phyloP scores from a whole-genome alignment of 306 rosid species.

The Albizia julibrissin region DNA sequence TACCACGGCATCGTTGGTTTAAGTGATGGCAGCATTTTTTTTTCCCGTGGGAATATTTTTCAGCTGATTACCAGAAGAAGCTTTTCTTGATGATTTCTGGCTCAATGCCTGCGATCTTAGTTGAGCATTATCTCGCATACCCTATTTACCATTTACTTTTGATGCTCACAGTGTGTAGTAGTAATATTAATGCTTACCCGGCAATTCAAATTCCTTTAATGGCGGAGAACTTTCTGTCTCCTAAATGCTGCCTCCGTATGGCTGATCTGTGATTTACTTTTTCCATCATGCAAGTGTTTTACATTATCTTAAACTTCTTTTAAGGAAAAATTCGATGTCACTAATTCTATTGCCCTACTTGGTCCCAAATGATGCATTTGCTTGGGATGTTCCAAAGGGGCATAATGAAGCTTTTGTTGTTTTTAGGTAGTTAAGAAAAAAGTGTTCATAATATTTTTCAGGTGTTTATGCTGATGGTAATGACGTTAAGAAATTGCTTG shows the following conservation, averaged over 20 bases:
- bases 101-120: neutral
- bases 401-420: neutral
- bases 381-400: neutral
- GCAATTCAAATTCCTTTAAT: neutral
- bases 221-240: neutral
- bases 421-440: constrained; percentile 3
- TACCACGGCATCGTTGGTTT: neutral
- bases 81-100: neutral
- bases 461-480: constrained; percentile 79
- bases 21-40: neutral
- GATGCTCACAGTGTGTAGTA: neutral
- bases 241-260: neutral
- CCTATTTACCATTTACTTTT: neutral
- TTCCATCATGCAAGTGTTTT: neutral
- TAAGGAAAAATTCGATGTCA: neutral
- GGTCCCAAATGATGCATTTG: neutral
- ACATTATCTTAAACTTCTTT: neutral
- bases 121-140: neutral
- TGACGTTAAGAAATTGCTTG: constrained; percentile 54
- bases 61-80: neutral
- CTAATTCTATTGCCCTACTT: neutral
- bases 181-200: neutral
- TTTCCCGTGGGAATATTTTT: neutral
- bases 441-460: constrained; percentile 34
- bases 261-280: neutral